Evolutionary conservation across 78 protist genomes (phyloP), one percentile per base, ranked within the genome.

Genomic region (Chrysochromulina tobinii): DNA sequence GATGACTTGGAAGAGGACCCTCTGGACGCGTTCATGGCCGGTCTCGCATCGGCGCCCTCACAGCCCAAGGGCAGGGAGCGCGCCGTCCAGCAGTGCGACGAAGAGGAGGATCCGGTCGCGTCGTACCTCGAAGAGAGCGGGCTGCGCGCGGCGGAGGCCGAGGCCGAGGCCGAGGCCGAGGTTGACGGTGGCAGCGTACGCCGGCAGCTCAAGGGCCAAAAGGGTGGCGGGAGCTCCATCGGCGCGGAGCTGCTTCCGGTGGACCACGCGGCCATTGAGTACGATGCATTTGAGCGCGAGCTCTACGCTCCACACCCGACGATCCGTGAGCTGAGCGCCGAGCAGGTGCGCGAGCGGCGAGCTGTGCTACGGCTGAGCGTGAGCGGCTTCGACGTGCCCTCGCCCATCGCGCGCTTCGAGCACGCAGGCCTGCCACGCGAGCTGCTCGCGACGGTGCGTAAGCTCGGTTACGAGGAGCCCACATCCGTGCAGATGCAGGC

Each of bases 401-500:
- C n/a, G 25, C 88, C 88, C 14, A 20, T 83, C 55, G 21, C n/a
- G 14, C 6, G 2, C 12, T 83, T 55, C 54, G 88, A 57, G 17
- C 23, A 83, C 12, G 59, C 27, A 4, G 68, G 54, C 17, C 7
- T 83, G 25, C 54, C 11, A 18, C 12, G 5, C 18, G 23, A 9
- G 66, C 88, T 83, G 69, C 4, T 14, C 51, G 12, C 27, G n/a
- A 57, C 69, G 27, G 6, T 83, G 25, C 54, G 55, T 54, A 75
- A 72, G 51, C 14, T 25, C 27, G 67, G 93, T 20, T 98, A 72
- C 61, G 95, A 91, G 50, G 79, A 58, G 68, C 99, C 99, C 17
- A 97, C 98, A 17, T 94, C 99, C 18, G 96, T 98, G 77, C 99
- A 98, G 69, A 88, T 95, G 25, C 98, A 96, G 61, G 96, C 97